Evolutionary conservation across 768 basidiomycete genomes (phyloP).

Genomic region (Boletus pseudo-olivaceus): DNA sequence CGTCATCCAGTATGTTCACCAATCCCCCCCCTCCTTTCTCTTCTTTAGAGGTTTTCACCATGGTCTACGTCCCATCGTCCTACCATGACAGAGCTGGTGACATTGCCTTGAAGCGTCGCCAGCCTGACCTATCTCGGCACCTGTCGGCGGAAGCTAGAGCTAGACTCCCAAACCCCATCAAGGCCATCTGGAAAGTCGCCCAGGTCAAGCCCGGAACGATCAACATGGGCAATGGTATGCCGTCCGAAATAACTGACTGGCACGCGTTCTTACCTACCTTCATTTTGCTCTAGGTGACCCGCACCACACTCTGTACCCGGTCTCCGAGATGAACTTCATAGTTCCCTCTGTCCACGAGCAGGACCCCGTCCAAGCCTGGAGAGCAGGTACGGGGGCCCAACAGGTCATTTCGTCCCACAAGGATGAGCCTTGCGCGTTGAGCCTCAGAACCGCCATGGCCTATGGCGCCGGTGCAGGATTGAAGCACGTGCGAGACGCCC

Average conservation of each 20-base stretch:
- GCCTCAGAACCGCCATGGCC: slow-evolving; percentile 35
- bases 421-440: slow-evolving; percentile 28
- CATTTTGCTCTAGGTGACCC: slow-evolving; percentile 27
- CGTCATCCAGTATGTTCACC: not conserved
- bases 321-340: slow-evolving; percentile 33
- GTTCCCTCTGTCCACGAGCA: slow-evolving; percentile 29
- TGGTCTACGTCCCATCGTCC: slow-evolving; percentile 27
- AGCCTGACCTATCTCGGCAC: slow-evolving; percentile 31
- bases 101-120: slow-evolving; percentile 22
- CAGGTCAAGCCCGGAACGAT: slow-evolving; percentile 34
- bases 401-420: slow-evolving; percentile 29
- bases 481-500: slow-evolving; percentile 30
- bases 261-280: not conserved
- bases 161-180: slow-evolving; percentile 36
- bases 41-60: slow-evolving; percentile 1
- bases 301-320: slow-evolving; percentile 32
- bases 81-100: slow-evolving; percentile 11
- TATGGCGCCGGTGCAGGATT: slow-evolving; percentile 38
- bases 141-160: slow-evolving; percentile 33
- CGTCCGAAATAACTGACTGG: not conserved
- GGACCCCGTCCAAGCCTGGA: slow-evolving; percentile 33
- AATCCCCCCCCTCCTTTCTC: too few species aligned
- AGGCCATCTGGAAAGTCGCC: slow-evolving; percentile 36
- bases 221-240: slow-evolving; percentile 36
- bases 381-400: slow-evolving; percentile 24